A percentile compares a stretch with the other conserved stretches of the same genome.
Conservation (phyloP, 2,329 filamentous ascomycete genomes). For the Xenoacremonium recifei region DNA sequence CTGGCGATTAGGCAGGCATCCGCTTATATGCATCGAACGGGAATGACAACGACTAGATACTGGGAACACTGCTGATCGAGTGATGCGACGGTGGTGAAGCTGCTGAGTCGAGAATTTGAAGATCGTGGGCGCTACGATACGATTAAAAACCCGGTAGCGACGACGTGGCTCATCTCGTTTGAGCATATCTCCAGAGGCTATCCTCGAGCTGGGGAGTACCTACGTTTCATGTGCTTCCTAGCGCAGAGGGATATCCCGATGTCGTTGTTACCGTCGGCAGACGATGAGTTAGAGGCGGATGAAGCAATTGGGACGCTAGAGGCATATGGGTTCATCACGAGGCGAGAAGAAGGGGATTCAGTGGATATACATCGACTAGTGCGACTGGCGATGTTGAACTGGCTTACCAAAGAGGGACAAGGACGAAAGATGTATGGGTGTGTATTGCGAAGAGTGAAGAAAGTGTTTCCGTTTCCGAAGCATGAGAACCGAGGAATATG, state of each 20-base stretch:
- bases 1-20: too few relatives aligned
- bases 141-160: too few relatives aligned
- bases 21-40: too few relatives aligned
- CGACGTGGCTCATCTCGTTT: too few relatives aligned
- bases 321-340: constrained; percentile 32
- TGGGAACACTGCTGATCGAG: too few relatives aligned
- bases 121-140: too few relatives aligned
- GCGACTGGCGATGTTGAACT: constrained; percentile 27
- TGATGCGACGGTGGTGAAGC: too few relatives aligned
- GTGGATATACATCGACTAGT: constrained; percentile 34
- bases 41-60: too few relatives aligned
- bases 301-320: too few relatives aligned
- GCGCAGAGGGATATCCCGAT: constrained; percentile 28
- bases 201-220: constrained; percentile 27
- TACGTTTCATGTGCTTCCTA: constrained; percentile 29
- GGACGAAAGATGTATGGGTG: not conserved
- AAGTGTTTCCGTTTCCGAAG: constrained; percentile 9
- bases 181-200: too few relatives aligned
- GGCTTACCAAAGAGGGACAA: constrained; percentile 17
- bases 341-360: constrained; percentile 12
- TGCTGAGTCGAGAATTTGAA: too few relatives aligned
- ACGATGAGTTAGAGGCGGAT: constrained; percentile 8
- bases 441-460: constrained; percentile 10
- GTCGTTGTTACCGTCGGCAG: constrained; percentile 18
- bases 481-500: constrained; percentile 19